A percentile compares a stretch with the other conserved stretches of the same genome.
Evolutionary conservation across 176 grass and related monocot species (phyloP).

Genomic region (Carex myosuroides): DNA sequence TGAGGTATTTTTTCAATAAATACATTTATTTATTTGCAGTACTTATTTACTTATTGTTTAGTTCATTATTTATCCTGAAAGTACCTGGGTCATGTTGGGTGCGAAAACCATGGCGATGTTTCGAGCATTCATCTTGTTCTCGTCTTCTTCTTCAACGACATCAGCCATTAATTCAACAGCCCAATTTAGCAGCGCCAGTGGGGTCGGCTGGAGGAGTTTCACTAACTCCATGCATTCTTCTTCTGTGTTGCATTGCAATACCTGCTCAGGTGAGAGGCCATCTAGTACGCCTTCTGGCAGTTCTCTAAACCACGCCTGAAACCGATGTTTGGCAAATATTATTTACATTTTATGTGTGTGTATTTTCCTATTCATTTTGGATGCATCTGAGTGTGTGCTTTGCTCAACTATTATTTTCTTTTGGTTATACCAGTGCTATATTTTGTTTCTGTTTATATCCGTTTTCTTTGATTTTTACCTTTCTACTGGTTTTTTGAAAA

Average conservation of each 20-base stretch:
- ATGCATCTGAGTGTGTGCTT: background rate
- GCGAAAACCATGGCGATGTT: constrained; percentile 96
- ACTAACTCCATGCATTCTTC: constrained; percentile 67
- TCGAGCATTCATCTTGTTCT: constrained; percentile 95
- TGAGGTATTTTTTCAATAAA: background rate
- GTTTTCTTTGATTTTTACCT: background rate
- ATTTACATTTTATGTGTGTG: background rate
- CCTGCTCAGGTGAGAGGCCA: constrained; percentile 67
- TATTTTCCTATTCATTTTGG: background rate
- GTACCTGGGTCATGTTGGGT: constrained; percentile 97
- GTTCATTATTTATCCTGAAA: background rate
- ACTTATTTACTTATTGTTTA: background rate
- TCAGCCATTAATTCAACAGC: constrained; percentile 84
- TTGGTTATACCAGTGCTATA: background rate
- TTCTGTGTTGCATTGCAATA: constrained; percentile 78
- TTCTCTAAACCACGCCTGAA: constrained; percentile 92
- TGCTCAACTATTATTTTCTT: background rate
- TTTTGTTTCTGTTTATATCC: background rate
- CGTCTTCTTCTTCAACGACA: constrained; percentile 77
- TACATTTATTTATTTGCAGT: background rate
- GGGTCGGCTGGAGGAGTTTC: constrained; percentile 49
- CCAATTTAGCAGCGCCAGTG: constrained; percentile 72
- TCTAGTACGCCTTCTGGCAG: constrained; percentile 88
- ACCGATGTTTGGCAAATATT: background rate
- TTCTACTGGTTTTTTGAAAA: background rate